Percentiles rank a stretch among this genome's conserved stretches.
Conservation (phyloP, 2,329 filamentous ascomycete genomes). For the Pezicula carpinea region DNA sequence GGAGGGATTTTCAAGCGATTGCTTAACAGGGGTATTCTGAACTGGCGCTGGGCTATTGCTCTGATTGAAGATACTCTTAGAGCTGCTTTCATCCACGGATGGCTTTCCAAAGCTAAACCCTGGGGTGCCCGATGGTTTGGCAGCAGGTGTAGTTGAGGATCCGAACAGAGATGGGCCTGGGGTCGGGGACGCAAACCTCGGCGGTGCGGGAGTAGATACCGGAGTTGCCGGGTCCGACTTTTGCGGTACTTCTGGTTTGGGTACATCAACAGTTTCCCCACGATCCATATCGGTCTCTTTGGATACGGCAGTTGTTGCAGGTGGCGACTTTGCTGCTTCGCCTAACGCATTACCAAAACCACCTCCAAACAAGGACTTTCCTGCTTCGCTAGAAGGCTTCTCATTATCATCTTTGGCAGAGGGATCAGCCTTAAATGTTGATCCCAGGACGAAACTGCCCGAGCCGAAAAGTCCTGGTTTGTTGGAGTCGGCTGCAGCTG, state of each 20-base stretch:
- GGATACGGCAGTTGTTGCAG: conserved; percentile 16
- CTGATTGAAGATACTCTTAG: not conserved
- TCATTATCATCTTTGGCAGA: conserved; percentile 57
- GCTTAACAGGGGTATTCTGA: conserved; percentile 15
- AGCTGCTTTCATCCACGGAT: conserved; percentile 6
- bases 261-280: conserved; percentile 12
- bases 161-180: conserved; percentile 16
- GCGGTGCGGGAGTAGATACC: conserved; percentile 18
- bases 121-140: conserved; percentile 10
- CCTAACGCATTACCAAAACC: conserved; percentile 56
- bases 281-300: conserved; percentile 50
- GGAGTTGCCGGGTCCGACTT: conserved; percentile 18
- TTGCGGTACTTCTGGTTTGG: conserved; percentile 9
- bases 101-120: conserved; percentile 20
- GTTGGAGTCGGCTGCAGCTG: not conserved
- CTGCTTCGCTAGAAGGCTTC: conserved; percentile 38
- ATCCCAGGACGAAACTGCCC: conserved; percentile 23
- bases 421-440: conserved; percentile 33
- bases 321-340: conserved; percentile 35
- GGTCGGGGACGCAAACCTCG: conserved; percentile 14
- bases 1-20: conserved; percentile 3
- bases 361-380: conserved; percentile 55
- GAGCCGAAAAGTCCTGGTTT: conserved; percentile 8
- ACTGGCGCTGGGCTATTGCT: conserved; percentile 3
- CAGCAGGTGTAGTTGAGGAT: conserved; percentile 2